Conservation (phyloP, 208 protist species). For the Porcisia deanei region DNA sequence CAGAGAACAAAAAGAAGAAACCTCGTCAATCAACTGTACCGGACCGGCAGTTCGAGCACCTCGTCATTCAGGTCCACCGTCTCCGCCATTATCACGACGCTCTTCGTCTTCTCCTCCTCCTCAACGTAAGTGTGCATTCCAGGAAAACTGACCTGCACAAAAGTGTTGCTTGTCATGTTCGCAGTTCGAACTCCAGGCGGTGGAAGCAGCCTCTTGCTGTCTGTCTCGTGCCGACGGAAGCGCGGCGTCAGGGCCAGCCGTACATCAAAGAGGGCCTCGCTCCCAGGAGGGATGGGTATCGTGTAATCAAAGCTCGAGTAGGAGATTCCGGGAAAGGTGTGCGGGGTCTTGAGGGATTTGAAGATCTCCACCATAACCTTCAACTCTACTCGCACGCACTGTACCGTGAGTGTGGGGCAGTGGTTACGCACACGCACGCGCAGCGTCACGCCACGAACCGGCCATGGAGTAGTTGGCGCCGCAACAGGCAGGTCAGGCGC, state of each 20-base stretch:
- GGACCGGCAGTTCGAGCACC: conserved; percentile 51
- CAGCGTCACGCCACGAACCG: conserved; percentile 46
- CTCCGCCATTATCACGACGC: conserved; percentile 53
- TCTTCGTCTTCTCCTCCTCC: conserved; percentile 52
- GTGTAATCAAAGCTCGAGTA: conserved; percentile 61
- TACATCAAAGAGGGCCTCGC: conserved; percentile 46
- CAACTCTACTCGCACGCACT: conserved; percentile 51
- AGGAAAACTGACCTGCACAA: conserved; percentile 51
- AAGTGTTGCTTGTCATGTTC: conserved; percentile 47
- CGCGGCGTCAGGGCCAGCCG: conserved; percentile 37
- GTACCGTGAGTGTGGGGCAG: conserved; percentile 30
- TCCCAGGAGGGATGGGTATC: conserved; percentile 37
- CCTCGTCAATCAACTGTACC: conserved; percentile 37
- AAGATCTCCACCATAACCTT: conserved; percentile 54
- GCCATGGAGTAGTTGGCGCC: conserved; percentile 37
- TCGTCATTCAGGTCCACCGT: conserved; percentile 51
- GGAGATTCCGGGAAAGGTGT: conserved; percentile 35
- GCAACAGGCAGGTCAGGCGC: conserved; percentile 12
- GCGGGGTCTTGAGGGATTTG: conserved; percentile 59
- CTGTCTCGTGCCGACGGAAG: conserved; percentile 47
- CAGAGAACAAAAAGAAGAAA: background rate
- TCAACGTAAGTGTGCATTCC: conserved; percentile 52
- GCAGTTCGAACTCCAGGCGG: conserved; percentile 59
- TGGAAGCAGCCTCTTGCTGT: conserved; percentile 41
- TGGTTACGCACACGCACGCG: conserved; percentile 52